phyloP scores from a whole-genome alignment of 164 flowering plant species.

The Echeveria elegans region DNA sequence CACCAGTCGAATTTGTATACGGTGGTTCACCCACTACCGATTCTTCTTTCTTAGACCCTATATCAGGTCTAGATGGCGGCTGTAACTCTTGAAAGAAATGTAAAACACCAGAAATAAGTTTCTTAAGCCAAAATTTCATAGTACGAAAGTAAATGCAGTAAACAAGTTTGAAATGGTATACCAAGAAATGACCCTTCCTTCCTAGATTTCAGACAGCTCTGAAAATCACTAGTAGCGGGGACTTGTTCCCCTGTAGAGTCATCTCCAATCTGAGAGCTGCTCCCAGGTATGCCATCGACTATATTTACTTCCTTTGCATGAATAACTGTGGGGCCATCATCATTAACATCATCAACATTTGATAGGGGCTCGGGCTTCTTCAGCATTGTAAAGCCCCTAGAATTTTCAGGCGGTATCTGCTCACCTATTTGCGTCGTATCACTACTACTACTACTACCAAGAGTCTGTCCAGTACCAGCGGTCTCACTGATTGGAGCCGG shows the following conservation, averaged over 20 bases:
- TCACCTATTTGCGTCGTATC: slow-evolving; percentile 17
- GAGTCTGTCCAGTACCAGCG: neutral
- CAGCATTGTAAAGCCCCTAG: slow-evolving; percentile 32
- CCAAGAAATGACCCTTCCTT: slow-evolving; percentile 12
- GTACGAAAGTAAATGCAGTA: neutral
- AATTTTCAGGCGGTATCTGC: slow-evolving; percentile 17
- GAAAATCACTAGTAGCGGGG: neutral
- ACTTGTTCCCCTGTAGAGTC: neutral
- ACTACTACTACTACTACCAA: neutral
- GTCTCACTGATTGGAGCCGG: slow-evolving; percentile 19
- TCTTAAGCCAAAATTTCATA: neutral
- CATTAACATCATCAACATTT: neutral
- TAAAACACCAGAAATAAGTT: slow-evolving; percentile 13
- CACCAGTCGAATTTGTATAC: slow-evolving; percentile 12
- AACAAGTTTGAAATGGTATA: slow-evolving; percentile 24
- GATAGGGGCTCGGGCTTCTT: slow-evolving; percentile 27
- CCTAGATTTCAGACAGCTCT: slow-evolving; percentile 10
- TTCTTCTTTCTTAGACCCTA: slow-evolving; percentile 15
- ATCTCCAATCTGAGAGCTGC: neutral
- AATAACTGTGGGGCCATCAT: slow-evolving; percentile 10
- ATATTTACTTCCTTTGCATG: neutral
- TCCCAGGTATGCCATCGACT: slow-evolving; percentile 7
- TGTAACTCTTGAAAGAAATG: slow-evolving; percentile 46
- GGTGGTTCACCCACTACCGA: slow-evolving; percentile 16
- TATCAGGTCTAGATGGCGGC: slow-evolving; percentile 22